Evolutionary conservation across 306 rosid species (phyloP).

Genomic region (Dryas alaskensis): DNA sequence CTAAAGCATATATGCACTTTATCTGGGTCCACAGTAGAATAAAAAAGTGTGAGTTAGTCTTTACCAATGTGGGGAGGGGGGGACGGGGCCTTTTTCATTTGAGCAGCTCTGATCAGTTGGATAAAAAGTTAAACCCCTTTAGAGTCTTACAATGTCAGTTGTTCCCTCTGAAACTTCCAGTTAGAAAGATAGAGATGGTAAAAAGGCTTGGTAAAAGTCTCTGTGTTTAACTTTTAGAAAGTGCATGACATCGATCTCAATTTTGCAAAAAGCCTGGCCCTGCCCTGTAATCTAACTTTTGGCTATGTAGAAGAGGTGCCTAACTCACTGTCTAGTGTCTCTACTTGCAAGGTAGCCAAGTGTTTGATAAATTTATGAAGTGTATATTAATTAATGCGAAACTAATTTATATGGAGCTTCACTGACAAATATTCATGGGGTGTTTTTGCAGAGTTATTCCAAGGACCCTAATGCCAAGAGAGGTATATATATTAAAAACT

Average conservation of each 20-base stretch:
- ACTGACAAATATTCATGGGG: constrained; percentile 8
- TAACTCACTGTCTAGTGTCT: too few relatives aligned
- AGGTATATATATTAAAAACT: constrained; percentile 51
- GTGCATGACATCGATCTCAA: too few relatives aligned
- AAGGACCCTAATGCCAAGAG: constrained; percentile 82
- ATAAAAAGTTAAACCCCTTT: constrained; percentile 49
- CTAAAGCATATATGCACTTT: neutral
- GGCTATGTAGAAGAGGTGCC: too few relatives aligned
- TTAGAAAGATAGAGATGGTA: constrained; percentile 9
- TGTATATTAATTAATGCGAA: too few relatives aligned
- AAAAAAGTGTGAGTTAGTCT: neutral
- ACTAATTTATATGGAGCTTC: neutral
- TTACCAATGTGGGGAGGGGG: neutral
- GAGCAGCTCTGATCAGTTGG: constrained; percentile 23
- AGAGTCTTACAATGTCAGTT: constrained; percentile 28
- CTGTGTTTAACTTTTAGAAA: constrained; percentile 18
- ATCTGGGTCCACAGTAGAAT: constrained; percentile 2
- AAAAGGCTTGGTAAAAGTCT: constrained; percentile 30
- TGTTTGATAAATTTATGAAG: too few relatives aligned
- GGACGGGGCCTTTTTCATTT: constrained; percentile 23
- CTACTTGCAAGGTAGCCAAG: too few relatives aligned
- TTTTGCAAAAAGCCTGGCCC: constrained; percentile 10
- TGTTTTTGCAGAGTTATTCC: constrained; percentile 79
- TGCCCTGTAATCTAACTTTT: neutral
- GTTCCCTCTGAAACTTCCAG: constrained; percentile 3